phyloP scores from a whole-genome alignment of 495 filamentous ascomycete species.

The Penicillium fimorum region DNA sequence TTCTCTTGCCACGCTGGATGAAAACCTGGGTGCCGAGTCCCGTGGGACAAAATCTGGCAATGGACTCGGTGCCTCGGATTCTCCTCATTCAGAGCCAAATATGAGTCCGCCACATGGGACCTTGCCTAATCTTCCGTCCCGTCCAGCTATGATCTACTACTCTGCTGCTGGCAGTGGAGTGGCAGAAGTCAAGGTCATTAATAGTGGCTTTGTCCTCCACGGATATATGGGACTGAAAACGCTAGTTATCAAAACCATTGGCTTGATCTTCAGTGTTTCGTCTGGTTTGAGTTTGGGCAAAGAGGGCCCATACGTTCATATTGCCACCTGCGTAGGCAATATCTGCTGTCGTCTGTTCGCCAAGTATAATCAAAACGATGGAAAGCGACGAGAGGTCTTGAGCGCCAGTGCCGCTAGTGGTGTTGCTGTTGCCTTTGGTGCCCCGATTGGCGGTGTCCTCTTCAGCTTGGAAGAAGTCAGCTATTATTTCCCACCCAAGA shows the following conservation, averaged over 20 bases:
- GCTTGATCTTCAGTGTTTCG: constrained; percentile 81
- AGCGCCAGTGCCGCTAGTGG: constrained; percentile 90
- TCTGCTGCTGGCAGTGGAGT: constrained; percentile 95
- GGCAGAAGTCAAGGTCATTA: constrained; percentile 94
- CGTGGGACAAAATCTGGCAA: constrained; percentile 44
- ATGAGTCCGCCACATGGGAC: constrained; percentile 26
- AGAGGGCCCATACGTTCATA: constrained; percentile 97
- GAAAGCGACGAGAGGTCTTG: constrained; percentile 84
- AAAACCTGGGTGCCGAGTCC: constrained; percentile 59
- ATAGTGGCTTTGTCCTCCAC: constrained; percentile 95
- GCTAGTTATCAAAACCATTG: constrained; percentile 79
- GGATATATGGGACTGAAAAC: constrained; percentile 92
- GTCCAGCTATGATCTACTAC: constrained; percentile 85
- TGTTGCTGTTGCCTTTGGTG: constrained; percentile 93
- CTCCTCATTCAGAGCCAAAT: constrained; percentile 35
- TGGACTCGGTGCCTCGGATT: constrained; percentile 31
- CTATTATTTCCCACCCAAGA: constrained; percentile 99
- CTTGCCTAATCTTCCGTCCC: constrained; percentile 29
- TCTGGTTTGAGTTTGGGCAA: constrained; percentile 94
- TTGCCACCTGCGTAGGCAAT: constrained; percentile 93
- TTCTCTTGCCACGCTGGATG: constrained; percentile 82
- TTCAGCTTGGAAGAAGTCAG: constrained; percentile 94
- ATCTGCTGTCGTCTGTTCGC: constrained; percentile 88
- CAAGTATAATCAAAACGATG: constrained; percentile 94
- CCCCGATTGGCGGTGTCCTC: constrained; percentile 87